These are phyloP conservation scores for Pyricularia grisea DNA, from an alignment of 2,329 filamentous ascomycete species.

Conservation along the genomic window DNA sequence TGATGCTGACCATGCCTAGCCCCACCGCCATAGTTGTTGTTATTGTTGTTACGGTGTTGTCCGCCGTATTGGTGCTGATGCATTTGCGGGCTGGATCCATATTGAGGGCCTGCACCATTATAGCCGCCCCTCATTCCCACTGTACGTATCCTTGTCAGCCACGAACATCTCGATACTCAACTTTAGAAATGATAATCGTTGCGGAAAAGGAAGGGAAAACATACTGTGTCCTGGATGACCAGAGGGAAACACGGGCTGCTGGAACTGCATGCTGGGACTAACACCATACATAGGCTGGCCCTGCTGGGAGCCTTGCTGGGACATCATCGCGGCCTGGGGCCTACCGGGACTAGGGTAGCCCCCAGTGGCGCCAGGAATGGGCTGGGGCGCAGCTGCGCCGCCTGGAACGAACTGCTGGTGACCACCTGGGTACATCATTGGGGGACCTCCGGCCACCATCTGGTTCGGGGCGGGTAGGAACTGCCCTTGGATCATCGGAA, in stretches of 20 bases:
- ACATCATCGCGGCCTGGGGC: constrained; percentile 77
- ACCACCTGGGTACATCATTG: constrained; percentile 73
- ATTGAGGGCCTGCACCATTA: constrained; percentile 48
- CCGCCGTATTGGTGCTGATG: constrained; percentile 54
- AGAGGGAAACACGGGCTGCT: constrained; percentile 61
- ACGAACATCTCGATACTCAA: not conserved
- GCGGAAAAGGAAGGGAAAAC: constrained; percentile 26
- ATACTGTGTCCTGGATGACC: constrained; percentile 68
- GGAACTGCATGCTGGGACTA: constrained; percentile 65
- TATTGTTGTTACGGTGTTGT: constrained; percentile 46
- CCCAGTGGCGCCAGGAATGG: constrained; percentile 51
- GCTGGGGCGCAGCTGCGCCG: constrained; percentile 37
- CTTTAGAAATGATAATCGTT: not conserved
- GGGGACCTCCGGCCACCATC: constrained; percentile 57
- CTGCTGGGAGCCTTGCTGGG: constrained; percentile 86
- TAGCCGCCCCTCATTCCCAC: constrained; percentile 55
- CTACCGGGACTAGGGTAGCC: constrained; percentile 86
- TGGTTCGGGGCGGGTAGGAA: constrained; percentile 67
- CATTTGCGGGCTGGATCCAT: constrained; percentile 51
- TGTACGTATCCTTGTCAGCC: constrained; percentile 16
- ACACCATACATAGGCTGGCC: constrained; percentile 72
- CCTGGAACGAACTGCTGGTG: constrained; percentile 55
- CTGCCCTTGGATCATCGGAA: constrained; percentile 75
- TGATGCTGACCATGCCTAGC: constrained; percentile 31
- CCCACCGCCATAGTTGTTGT: constrained; percentile 30